Base-by-base conservation (phyloP, 805 yeast species). In the Vanderwaltozyma tropicalis region DNA sequence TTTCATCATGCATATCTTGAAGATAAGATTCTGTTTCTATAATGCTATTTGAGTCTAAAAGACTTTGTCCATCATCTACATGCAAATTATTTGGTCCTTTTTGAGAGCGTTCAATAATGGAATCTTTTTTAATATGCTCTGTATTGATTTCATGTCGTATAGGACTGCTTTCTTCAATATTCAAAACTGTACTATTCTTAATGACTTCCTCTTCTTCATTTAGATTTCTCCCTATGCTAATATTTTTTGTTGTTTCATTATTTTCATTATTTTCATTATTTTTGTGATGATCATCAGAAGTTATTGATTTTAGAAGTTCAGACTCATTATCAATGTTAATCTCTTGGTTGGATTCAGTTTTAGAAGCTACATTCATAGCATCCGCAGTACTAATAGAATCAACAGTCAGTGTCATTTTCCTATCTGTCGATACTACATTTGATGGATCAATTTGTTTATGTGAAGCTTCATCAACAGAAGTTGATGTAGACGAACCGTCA, bases 1-100 rank as follows among this genome's bases (percentile, higher is more conserved):
- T 45, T 17, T 47, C 49, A 39, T 59, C 66, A 35, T 61, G 63
- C 7, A 63, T 53, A 39, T 59, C 65, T 35, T 60, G 66, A 10
- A 64, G 54, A 39, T 62, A 64, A 1, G 66, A 59, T 5, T 51
- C 61, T 14, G 54, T 58, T 15, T 55, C 57, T 19, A 50, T 38
- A 28, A 51, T 40, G 25, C 52, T 47, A 37, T 18, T 38, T n/a
- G 29, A n/a, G 21, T 34, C 29, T 11, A 40, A 10, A 33, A 41
- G 16, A 40, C 14, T 7, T 17, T 32, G 10, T 28, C 37, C 41
- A 13, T 15, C 27, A 17, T 29, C 27, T 10, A 30, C 25, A 19
- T 29, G 9, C 2, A 24, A 32, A 18, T 32, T 24, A 27, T 35
- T 36, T 9, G 16, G 8, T 13, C 35, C 15, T 9, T 33, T 26